These are phyloP conservation scores for Hyaloscypha variabilis DNA, from an alignment of 495 filamentous ascomycete species.

Conservation along the genomic window DNA sequence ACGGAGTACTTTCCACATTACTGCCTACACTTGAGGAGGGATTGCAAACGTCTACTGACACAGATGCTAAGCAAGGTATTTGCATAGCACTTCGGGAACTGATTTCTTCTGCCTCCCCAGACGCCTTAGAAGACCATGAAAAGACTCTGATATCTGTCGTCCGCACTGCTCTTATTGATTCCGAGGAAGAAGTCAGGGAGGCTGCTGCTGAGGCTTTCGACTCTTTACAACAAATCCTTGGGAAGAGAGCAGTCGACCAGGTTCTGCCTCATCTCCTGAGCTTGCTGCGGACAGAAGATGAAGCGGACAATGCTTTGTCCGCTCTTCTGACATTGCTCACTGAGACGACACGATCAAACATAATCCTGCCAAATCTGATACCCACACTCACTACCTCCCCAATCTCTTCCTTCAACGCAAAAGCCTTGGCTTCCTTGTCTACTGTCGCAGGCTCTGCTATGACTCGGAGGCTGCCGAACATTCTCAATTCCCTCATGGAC, in stretches of 20 bases:
- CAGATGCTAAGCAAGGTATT: slow-evolving; percentile 95
- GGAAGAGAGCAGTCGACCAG: slow-evolving; percentile 92
- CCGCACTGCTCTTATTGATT: slow-evolving; percentile 88
- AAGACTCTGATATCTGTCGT: slow-evolving; percentile 93
- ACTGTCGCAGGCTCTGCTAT: slow-evolving; percentile 87
- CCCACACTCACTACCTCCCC: slow-evolving; percentile 87
- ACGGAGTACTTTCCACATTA: slow-evolving; percentile 84
- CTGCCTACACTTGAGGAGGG: slow-evolving; percentile 93
- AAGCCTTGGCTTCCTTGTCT: slow-evolving; percentile 87
- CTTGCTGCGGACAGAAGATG: slow-evolving; percentile 78
- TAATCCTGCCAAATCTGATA: slow-evolving; percentile 94
- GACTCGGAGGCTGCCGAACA: slow-evolving; percentile 83
- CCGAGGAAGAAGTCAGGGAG: slow-evolving; percentile 86
- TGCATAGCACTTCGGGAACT: slow-evolving; percentile 94
- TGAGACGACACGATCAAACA: slow-evolving; percentile 90
- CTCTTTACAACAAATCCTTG: slow-evolving; percentile 86
- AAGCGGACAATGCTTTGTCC: slow-evolving; percentile 89
- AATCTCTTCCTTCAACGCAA: slow-evolving; percentile 94
- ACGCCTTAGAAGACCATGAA: slow-evolving; percentile 91
- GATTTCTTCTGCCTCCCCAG: slow-evolving; percentile 86
- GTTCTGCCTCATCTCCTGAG: slow-evolving; percentile 90
- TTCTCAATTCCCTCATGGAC: slow-evolving; percentile 92
- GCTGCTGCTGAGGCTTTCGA: slow-evolving; percentile 98
- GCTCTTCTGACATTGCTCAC: slow-evolving; percentile 91
- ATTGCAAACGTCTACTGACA: slow-evolving; percentile 83